A percentile compares a stretch with the other conserved stretches of the same genome.
phyloP scores from a whole-genome alignment of 2,329 filamentous ascomycete species.

The Cladobotryum protrusum region DNA sequence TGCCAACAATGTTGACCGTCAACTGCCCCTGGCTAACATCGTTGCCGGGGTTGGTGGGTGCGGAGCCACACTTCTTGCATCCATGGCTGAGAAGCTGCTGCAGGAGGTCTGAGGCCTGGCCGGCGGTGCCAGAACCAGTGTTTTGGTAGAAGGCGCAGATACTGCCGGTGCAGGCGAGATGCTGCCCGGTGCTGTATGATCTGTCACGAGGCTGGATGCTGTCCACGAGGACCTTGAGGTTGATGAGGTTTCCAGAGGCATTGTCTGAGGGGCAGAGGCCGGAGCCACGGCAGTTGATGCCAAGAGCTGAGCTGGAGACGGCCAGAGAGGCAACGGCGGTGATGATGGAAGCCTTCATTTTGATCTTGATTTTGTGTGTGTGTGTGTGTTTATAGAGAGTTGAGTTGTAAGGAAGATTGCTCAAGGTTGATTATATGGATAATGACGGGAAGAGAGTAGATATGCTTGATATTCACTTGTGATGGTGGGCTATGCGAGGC shows the following conservation, averaged over 20 bases:
- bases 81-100: not conserved
- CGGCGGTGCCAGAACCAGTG: constrained; percentile 2
- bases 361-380: not conserved
- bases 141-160: constrained; percentile 13
- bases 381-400: not conserved
- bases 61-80: constrained; percentile 9
- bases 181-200: constrained; percentile 10
- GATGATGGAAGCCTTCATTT: not conserved
- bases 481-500: not conserved
- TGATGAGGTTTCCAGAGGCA: constrained; percentile 8
- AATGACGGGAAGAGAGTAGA: not conserved
- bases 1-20: constrained; percentile 12
- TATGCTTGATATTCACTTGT: not conserved
- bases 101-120: constrained; percentile 2
- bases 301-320: constrained; percentile 4
- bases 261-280: constrained; percentile 12
- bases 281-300: constrained; percentile 14
- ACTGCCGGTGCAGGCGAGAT: constrained; percentile 5
- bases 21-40: constrained; percentile 7
- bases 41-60: constrained; percentile 10
- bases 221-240: constrained; percentile 12
- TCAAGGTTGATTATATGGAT: not conserved
- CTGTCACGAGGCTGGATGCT: constrained; percentile 10
- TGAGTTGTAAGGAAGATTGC: not conserved
- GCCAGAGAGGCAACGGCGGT: not conserved